Evolutionary conservation across 1,284 basidiomycete genomes (phyloP).

Genomic region (Calocybe gambosa): DNA sequence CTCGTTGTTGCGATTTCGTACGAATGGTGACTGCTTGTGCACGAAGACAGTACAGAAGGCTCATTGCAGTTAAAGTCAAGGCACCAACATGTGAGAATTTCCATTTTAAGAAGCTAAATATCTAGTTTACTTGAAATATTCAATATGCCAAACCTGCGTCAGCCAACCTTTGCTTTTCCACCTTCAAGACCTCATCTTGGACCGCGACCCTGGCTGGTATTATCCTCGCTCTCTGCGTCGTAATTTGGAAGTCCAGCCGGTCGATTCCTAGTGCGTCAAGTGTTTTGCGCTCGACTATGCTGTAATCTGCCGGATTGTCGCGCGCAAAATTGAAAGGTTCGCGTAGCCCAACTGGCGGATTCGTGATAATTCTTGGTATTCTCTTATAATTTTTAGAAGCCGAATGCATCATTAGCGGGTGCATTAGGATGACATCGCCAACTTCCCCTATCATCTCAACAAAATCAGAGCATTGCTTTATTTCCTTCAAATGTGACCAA

Average conservation of each 20-base stretch:
- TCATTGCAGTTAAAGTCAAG: slow-evolving; percentile 17
- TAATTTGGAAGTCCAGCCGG: slow-evolving; percentile 34
- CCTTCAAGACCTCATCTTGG: slow-evolving; percentile 34
- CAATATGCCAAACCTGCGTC: not conserved
- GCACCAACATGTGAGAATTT: not conserved
- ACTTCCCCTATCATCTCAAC: slow-evolving; percentile 51
- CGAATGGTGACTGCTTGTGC: slow-evolving; percentile 10
- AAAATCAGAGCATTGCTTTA: slow-evolving; percentile 40
- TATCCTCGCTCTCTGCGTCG: slow-evolving; percentile 32
- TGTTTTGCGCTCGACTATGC: slow-evolving; percentile 47
- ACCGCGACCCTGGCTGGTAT: slow-evolving; percentile 33
- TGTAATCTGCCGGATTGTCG: slow-evolving; percentile 39
- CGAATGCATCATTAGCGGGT: slow-evolving; percentile 59
- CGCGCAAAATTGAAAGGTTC: slow-evolving; percentile 50
- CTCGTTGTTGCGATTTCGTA: slow-evolving; percentile 5
- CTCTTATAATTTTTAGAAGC: slow-evolving; percentile 56
- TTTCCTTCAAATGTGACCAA: slow-evolving; percentile 37
- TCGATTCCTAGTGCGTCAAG: slow-evolving; percentile 45
- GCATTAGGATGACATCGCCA: slow-evolving; percentile 57
- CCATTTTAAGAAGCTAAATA: not conserved
- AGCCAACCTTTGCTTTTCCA: slow-evolving; percentile 27
- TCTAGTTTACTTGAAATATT: not conserved
- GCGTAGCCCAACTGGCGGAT: slow-evolving; percentile 49
- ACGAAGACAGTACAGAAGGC: slow-evolving; percentile 19
- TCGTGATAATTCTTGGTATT: slow-evolving; percentile 51